Conservation (phyloP, 2,329 filamentous ascomycete species). For the Apiospora aurea region DNA sequence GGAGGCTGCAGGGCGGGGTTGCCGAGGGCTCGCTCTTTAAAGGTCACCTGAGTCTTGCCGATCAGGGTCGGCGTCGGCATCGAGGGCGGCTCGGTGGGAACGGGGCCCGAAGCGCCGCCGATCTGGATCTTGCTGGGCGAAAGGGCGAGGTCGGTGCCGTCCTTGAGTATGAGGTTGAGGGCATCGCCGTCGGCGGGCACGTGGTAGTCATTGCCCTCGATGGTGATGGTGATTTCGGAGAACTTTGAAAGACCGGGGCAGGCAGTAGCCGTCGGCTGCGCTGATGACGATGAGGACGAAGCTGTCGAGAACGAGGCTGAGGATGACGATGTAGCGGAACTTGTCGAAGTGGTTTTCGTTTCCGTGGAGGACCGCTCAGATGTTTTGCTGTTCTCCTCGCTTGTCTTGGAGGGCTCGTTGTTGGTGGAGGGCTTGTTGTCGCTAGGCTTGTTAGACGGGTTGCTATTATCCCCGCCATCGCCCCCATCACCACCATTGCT, state of each 20-base stretch:
- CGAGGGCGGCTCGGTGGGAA: neutral
- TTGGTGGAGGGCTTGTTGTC: neutral
- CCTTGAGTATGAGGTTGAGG: neutral
- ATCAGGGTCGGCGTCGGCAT: neutral
- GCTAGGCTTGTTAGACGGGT: neutral
- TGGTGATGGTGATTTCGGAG: neutral
- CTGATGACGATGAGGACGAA: neutral
- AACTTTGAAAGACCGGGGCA: neutral
- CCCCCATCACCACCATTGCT: neutral
- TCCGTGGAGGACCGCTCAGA: neutral
- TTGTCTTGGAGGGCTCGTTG: neutral
- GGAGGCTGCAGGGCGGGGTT: neutral
- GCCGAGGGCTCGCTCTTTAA: neutral
- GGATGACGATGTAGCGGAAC: neutral
- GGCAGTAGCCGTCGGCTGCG: neutral
- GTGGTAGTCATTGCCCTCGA: constrained; percentile 12
- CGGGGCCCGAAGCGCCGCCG: neutral
- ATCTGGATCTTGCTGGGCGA: neutral
- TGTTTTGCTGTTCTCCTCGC: neutral
- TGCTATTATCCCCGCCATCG: neutral
- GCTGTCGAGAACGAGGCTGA: neutral
- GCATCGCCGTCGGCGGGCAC: neutral
- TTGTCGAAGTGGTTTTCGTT: neutral
- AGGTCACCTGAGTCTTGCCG: neutral
- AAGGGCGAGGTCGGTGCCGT: neutral